phyloP scores from a whole-genome alignment of 2,329 filamentous ascomycete genomes.

The Ceratocystis lukuohia region DNA sequence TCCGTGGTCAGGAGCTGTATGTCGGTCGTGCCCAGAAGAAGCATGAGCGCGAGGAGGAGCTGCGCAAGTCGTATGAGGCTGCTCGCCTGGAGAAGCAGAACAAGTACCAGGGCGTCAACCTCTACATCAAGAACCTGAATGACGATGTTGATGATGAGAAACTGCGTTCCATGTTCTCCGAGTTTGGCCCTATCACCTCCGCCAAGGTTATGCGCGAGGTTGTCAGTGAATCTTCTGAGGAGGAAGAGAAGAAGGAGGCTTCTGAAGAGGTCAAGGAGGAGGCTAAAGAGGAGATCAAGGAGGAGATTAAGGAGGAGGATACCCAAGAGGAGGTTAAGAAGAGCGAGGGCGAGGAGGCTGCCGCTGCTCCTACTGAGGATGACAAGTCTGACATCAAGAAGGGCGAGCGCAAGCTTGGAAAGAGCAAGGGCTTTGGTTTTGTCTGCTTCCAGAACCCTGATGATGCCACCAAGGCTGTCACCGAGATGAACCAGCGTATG shows the following conservation, averaged over 20 bases:
- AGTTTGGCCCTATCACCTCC: conserved; percentile 90
- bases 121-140: conserved; percentile 98
- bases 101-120: conserved; percentile 98
- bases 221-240: conserved; percentile 40
- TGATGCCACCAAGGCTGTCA: conserved; percentile 96
- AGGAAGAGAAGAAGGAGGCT: conserved; percentile 39
- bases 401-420: conserved; percentile 60
- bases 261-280: conserved; percentile 39
- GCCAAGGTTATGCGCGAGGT: conserved; percentile 98
- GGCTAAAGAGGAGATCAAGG: conserved; percentile 33
- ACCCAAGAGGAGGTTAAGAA: conserved; percentile 33
- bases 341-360: conserved; percentile 38
- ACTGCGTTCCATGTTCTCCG: conserved; percentile 81
- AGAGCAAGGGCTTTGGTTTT: conserved; percentile 99
- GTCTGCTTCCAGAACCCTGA: conserved; percentile 99
- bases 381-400: conserved; percentile 35
- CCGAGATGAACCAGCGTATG: conserved; percentile 99
- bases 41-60: conserved; percentile 98
- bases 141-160: conserved; percentile 97
- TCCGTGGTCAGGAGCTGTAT: conserved; percentile 90
- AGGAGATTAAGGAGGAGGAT: conserved; percentile 39
- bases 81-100: conserved; percentile 94
- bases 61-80: conserved; percentile 97
- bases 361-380: conserved; percentile 43
- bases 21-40: conserved; percentile 99